Base-by-base conservation (phyloP, 139 green algal species). In the Chlamydomonas urium region DNA sequence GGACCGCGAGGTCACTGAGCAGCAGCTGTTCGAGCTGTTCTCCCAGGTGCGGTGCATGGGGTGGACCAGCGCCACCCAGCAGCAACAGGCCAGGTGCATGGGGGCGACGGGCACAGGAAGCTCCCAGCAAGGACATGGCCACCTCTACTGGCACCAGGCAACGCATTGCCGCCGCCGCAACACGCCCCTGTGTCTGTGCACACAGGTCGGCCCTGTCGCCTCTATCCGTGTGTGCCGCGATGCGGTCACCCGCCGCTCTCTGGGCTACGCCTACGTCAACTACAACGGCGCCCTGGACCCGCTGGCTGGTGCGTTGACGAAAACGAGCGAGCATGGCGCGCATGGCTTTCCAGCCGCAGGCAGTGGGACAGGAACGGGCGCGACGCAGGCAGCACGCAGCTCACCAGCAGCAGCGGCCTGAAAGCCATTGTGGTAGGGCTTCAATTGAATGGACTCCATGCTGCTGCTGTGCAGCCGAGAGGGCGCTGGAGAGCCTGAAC, bases 221-320 rank as follows among this genome's bases (percentile, higher is more conserved):
- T 96, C 90, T 69, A 95, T 97, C 75, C 86, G 91, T 56, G 91
- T 97, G 26, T 97, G 93, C 88, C 90, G 92, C 26, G 92, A 97
- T 75, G 87, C 91, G 19, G 90, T 97, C 14, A 97, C 93, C 28
- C 86, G 91, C 69, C 88, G 91, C 73, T 97, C 92, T 1, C 82
- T 97, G 71, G 93, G 93, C 79, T 97, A 97, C 66, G 93, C 91
- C 21, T 97, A 97, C 71, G 92, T 97, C 23, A 97, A 97, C 85
- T 97, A 93, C 88, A 97, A 96, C 80, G 80, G 75, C 59, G 78
- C 82, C 4, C 67, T 95, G 70, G 93, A 98, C 79, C 74, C 90
- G 59, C 50, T 78, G 63, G 90, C 90, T 65, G 89, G 90, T 94
- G 73, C 76, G 87, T 66, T n/a, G n/a, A n/a, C n/a, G n/a, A n/a